phyloP scores from a whole-genome alignment of 805 yeast species.

The Saccharomycodes ludwigii region DNA sequence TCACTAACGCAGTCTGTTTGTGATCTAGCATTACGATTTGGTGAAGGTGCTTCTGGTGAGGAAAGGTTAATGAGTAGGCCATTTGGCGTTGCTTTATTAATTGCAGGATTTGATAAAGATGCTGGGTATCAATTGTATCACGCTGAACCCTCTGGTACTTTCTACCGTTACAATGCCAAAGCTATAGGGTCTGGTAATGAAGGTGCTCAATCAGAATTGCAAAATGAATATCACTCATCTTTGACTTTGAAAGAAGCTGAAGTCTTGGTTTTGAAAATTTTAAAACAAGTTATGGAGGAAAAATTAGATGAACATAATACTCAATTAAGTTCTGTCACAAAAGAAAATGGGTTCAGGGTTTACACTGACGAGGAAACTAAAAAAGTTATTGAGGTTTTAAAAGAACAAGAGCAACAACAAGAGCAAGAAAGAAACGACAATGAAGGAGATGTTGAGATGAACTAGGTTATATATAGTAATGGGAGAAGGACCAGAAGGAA shows the following conservation, averaged over 20 bases:
- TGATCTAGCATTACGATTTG: constrained; percentile 90
- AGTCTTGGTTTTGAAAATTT: constrained; percentile 69
- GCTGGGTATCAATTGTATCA: constrained; percentile 94
- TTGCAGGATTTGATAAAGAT: constrained; percentile 88
- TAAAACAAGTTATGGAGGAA: constrained; percentile 99
- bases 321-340: constrained; percentile 87
- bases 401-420: constrained; percentile 51
- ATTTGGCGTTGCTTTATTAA: constrained; percentile 91
- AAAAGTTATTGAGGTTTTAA: constrained; percentile 63
- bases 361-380: constrained; percentile 77
- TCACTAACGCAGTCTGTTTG: constrained; percentile 93
- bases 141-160: constrained; percentile 99
- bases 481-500: no score
- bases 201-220: constrained; percentile 97
- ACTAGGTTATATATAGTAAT: constrained; percentile 8
- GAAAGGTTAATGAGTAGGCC: constrained; percentile 91
- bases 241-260: constrained; percentile 90
- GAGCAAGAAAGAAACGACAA: constrained; percentile 15
- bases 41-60: constrained; percentile 95
- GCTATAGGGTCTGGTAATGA: constrained; percentile 98
- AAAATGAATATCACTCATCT: constrained; percentile 90
- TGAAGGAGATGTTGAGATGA: constrained; percentile 23
- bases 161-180: constrained; percentile 94
- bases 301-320: constrained; percentile 91
- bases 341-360: constrained; percentile 72